Percentiles rank a stretch among this genome's conserved stretches.
These are phyloP conservation scores for Smittium mucronatum DNA, from an alignment of 371 early-diverging fungal genomes.

Conservation along the genomic window DNA sequence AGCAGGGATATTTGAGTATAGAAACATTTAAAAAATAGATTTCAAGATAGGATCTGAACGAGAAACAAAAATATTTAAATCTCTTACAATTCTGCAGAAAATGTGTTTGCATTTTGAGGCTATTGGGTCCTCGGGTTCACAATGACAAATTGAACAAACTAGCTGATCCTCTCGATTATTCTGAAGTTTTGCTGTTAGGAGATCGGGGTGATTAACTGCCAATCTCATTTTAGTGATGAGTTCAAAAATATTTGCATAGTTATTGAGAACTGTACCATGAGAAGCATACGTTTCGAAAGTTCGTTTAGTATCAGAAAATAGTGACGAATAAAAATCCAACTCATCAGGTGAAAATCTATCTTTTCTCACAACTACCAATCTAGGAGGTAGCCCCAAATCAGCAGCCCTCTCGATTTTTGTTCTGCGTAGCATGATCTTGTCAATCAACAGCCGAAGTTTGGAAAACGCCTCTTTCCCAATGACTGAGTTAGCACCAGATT, in stretches of 20 bases:
- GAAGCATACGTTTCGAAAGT: constrained; percentile 76
- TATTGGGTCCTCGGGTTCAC: constrained; percentile 80
- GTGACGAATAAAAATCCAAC: constrained; percentile 78
- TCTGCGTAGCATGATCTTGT: constrained; percentile 82
- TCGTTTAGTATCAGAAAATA: constrained; percentile 65
- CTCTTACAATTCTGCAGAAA: constrained; percentile 51
- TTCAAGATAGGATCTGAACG: too few relatives aligned
- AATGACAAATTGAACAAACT: constrained; percentile 86
- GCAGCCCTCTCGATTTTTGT: constrained; percentile 85
- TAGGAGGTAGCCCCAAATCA: constrained; percentile 86
- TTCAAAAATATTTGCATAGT: constrained; percentile 88
- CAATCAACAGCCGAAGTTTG: constrained; percentile 67
- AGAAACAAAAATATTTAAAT: neutral
- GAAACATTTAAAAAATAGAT: too few relatives aligned
- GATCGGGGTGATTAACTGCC: constrained; percentile 84
- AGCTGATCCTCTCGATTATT: constrained; percentile 33
- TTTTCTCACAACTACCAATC: constrained; percentile 60
- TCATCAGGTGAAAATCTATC: constrained; percentile 86
- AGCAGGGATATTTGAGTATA: neutral
- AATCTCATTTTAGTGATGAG: constrained; percentile 56
- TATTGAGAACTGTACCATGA: constrained; percentile 76
- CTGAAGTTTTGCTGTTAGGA: constrained; percentile 46
- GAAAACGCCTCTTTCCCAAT: constrained; percentile 56
- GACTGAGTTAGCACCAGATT: constrained; percentile 43
- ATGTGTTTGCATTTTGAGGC: constrained; percentile 83